phyloP scores from a whole-genome alignment of 805 yeast species.

The Lachancea nothofagi region DNA sequence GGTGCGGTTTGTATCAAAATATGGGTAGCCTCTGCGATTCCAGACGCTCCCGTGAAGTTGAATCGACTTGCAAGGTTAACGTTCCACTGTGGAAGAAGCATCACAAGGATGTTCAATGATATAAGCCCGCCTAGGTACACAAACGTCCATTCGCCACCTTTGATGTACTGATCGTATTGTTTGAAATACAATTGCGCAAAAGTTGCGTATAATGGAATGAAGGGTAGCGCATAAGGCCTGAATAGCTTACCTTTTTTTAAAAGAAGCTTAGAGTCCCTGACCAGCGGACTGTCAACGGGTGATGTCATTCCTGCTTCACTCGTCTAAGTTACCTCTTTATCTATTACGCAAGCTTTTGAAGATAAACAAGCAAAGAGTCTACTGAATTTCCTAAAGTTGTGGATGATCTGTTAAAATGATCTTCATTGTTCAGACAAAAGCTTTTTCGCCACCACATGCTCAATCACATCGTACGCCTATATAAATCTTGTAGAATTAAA shows the following conservation, averaged over 20 bases:
- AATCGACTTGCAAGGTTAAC: slow-evolving; percentile 61
- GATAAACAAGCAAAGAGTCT: too few species aligned
- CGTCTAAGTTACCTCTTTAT: not conserved
- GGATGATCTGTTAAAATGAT: too few species aligned
- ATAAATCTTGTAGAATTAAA: too few species aligned
- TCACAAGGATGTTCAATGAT: slow-evolving; percentile 66
- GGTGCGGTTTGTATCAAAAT: slow-evolving; percentile 76
- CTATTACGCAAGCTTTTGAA: not conserved
- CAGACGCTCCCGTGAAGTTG: slow-evolving; percentile 52
- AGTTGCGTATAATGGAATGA: slow-evolving; percentile 68
- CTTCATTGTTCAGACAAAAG: too few species aligned
- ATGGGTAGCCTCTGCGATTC: slow-evolving; percentile 60
- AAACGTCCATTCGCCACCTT: slow-evolving; percentile 93
- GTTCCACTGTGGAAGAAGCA: slow-evolving; percentile 95
- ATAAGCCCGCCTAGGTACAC: slow-evolving; percentile 72
- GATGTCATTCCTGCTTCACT: slow-evolving; percentile 11
- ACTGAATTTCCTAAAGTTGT: too few species aligned
- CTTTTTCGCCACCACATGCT: too few species aligned
- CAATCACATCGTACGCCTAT: too few species aligned
- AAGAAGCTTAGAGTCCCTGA: slow-evolving; percentile 67
- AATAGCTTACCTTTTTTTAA: slow-evolving; percentile 53
- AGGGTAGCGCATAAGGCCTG: slow-evolving; percentile 82
- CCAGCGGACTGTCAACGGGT: slow-evolving; percentile 66
- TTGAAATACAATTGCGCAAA: slow-evolving; percentile 58
- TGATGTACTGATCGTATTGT: slow-evolving; percentile 75